Evolutionary conservation across 805 yeast species (phyloP), one percentile per base, ranked within the genome.

Genomic region (Wickerhamomyces subpelliculosus): DNA sequence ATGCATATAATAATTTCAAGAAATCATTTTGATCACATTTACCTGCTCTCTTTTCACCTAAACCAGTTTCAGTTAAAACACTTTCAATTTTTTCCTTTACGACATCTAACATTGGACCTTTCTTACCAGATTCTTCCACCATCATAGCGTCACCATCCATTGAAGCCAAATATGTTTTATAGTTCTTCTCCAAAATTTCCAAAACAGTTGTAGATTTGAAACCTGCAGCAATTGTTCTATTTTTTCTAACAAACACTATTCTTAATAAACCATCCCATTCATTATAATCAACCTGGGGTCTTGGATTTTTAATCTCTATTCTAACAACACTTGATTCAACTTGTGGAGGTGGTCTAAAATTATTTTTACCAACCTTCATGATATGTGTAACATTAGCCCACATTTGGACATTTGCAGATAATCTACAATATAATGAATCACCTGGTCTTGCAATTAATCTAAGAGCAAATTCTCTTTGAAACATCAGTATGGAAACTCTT

Each of bases 361-460:
- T 93, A 58, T 93, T 93, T 57, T 80, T 84, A 19, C 97, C 97
- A 23, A 93, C 98, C 62, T 93, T 93, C 98, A 93, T 93, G 38
- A 93, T 85, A 60, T 93, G 98, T 8, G 95, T 88, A 13, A 93
- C 97, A 47, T 86, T 86, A n/a, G 97, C 96, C 97, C 97, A 93
- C 97, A 93, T 90, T 57, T 93, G 98, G 1, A 93, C 97, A 56
- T 93, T 93, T 23, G 96, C 97, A 24, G 95, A 83, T 38, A 93
- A 70, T 54, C 98, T 75, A 62, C 96, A 88, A 66, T 90, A 93
- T 28, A 93, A 68, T 1, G 86, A 62, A 51, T 93, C 97, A n/a
- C 98, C 98, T 0, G 98, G 97, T 50, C 95, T 76, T 1, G 98
- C 98, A 37, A 93, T 69, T 39, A 93, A 67, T 54, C 97, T 80